phyloP scores from a whole-genome alignment of 352 stramenopile genomes.

The Pythium aquatile region DNA sequence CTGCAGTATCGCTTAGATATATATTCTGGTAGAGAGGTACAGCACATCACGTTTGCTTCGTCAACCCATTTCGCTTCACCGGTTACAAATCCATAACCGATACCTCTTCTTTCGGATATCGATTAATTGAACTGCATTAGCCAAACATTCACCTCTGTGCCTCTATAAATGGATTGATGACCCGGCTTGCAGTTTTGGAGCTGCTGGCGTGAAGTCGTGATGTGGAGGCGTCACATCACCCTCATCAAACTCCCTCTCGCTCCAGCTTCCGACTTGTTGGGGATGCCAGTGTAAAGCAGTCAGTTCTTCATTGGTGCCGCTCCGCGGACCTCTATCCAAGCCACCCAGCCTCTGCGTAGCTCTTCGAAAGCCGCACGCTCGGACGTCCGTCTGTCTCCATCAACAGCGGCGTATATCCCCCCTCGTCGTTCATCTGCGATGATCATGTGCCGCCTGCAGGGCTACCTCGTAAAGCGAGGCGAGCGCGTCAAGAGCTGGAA shows the following conservation, averaged over 20 bases:
- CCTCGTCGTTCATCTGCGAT: not conserved
- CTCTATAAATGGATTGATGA: not conserved
- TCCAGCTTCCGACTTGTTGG: not conserved
- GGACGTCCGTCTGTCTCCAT: not conserved
- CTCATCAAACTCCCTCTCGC: not conserved
- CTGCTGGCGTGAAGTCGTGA: not conserved
- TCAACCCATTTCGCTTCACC: slow-evolving; percentile 15
- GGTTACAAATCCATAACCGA: not conserved
- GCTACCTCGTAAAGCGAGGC: slow-evolving; percentile 59
- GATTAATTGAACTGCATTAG: not conserved
- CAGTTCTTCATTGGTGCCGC: slow-evolving; percentile 9
- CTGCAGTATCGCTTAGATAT: too few species aligned
- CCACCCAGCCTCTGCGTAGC: not conserved
- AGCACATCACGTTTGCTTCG: not conserved
- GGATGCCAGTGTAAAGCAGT: not conserved
- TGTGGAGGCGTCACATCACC: not conserved
- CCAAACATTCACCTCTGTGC: not conserved
- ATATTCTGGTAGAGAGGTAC: too few species aligned
- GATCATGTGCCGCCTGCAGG: slow-evolving; percentile 31
- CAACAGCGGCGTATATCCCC: slow-evolving; percentile 1
- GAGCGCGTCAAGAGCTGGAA: slow-evolving; percentile 71
- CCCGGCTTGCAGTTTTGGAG: not conserved
- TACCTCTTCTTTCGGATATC: not conserved
- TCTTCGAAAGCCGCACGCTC: not conserved
- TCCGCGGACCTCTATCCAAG: slow-evolving; percentile 8